These are phyloP conservation scores for Septoria petroselini DNA, from an alignment of 2,329 filamentous ascomycete genomes.

Conservation along the genomic window DNA sequence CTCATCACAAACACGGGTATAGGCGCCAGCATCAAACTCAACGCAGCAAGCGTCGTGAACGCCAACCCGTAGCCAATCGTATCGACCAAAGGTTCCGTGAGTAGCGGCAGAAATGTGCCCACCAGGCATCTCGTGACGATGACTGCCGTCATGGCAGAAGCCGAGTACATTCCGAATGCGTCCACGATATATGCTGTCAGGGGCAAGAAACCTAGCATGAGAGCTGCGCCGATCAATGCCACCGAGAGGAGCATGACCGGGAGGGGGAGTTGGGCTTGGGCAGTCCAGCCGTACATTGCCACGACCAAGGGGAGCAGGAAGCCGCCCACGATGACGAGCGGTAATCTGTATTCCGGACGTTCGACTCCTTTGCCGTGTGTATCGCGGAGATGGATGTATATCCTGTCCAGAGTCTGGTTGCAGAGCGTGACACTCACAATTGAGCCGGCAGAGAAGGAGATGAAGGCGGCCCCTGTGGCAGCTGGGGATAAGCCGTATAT, in stretches of 20 bases:
- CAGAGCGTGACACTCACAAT: constrained; percentile 39
- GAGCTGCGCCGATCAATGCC: constrained; percentile 49
- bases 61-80: constrained; percentile 45
- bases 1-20: constrained; percentile 31
- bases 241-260: constrained; percentile 56
- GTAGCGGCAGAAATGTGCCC: constrained; percentile 47
- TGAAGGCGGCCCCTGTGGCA: constrained; percentile 53
- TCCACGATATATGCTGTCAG: constrained; percentile 49
- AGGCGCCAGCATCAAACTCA: constrained; percentile 29
- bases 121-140: constrained; percentile 46
- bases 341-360: constrained; percentile 61
- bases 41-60: constrained; percentile 28
- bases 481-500: constrained; percentile 49
- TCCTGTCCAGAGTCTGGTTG: constrained; percentile 40
- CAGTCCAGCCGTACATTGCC: constrained; percentile 59
- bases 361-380: constrained; percentile 28
- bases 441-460: constrained; percentile 53
- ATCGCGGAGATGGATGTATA: constrained; percentile 35
- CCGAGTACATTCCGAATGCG: constrained; percentile 46
- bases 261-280: constrained; percentile 51
- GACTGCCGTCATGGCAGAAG: constrained; percentile 45
- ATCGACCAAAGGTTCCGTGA: constrained; percentile 43
- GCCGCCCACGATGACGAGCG: constrained; percentile 54
- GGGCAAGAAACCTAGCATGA: constrained; percentile 45
- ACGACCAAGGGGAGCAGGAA: constrained; percentile 53